Base-by-base conservation (phyloP, 164 flowering plant species). In the Sedum album region DNA sequence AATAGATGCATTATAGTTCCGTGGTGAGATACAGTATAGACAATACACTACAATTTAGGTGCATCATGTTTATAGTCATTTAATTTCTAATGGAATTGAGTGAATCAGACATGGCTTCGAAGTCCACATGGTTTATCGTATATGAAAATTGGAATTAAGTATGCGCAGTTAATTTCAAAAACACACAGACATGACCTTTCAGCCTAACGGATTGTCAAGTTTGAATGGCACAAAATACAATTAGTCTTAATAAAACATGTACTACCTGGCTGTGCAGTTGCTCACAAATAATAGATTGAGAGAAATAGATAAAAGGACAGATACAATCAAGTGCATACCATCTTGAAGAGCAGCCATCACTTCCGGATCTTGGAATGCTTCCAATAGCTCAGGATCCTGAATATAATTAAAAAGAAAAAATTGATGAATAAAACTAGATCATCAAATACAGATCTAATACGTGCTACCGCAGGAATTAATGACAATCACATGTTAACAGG, bases 281-380 rank as follows among this genome's bases (percentile, higher is more conserved):
- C 49, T 53, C 4, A 28, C 25, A 36, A 6, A 1, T n/a, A 6
- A 4, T 9, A 35, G 21, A 42, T 2, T 53, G 6, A 35, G 46
- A 48, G 14, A 11, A 15, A 57, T 25, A 41, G n/a, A 55, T 1
- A 30, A 5, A 42, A 64, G 13, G 23, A 46, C 31, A 63, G 38
- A 30, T 46, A 1, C 1, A 28, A n/a, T 33, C 31, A 28, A 25
- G n/a, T 55, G 31, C 66, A 11, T 85, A 94, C 98, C 98, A 84
- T 94, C 98, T 73, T 89, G 95, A 65, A 94, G 91, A 69, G 97
- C 98, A 66, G 95, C 91, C 98, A 94, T 91, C 60, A 94, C 82
- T 72, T 94, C 97, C 42, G 96, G 97, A 78, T 94, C 98, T 65
- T 83, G 73, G 68, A 94, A 87, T 55, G 98, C 96, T 6, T 92